Conservation (phyloP, 768 basidiomycete genomes). For the Dentipellis fragilis region DNA sequence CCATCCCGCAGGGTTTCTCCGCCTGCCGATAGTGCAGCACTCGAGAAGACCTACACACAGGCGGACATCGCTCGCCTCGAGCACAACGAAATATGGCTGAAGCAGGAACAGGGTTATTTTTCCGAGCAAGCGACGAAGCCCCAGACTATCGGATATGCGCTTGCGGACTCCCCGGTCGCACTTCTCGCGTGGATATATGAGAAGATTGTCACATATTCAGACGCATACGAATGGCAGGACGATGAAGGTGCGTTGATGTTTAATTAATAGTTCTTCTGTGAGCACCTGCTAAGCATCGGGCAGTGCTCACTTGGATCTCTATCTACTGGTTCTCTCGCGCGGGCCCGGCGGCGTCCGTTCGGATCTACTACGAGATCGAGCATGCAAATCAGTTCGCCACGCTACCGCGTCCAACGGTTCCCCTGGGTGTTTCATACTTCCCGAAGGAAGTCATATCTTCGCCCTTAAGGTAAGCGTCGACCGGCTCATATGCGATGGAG, state of each 20-base stretch:
- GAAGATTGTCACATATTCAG: constrained; percentile 24
- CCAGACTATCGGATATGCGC: constrained; percentile 34
- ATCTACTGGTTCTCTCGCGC: constrained; percentile 27
- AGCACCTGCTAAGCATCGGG: constrained; percentile 2
- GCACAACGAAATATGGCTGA: constrained; percentile 13
- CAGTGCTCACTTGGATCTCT: constrained; percentile 27
- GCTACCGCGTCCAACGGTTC: constrained; percentile 8
- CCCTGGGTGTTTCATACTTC: constrained; percentile 22
- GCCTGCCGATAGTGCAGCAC: constrained; percentile 19
- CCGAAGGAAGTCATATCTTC: constrained; percentile 16
- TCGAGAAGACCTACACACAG: constrained; percentile 20
- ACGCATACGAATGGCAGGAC: constrained; percentile 45
- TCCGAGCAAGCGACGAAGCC: constrained; percentile 22
- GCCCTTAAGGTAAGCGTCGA: neutral
- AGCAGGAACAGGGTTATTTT: constrained; percentile 23
- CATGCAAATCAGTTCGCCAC: no score
- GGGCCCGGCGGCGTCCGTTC: constrained; percentile 20
- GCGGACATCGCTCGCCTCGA: constrained; percentile 18
- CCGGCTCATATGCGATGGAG: neutral
- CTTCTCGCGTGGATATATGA: constrained; percentile 29
- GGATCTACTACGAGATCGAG: constrained; percentile 24
- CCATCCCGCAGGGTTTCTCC: neutral
- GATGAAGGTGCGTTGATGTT: constrained; percentile 36
- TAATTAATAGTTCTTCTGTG: no score
- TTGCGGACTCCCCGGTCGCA: constrained; percentile 49